These are phyloP conservation scores for Limnomonas spitsbergensis DNA, from an alignment of 139 green algal species.

Conservation along the genomic window DNA sequence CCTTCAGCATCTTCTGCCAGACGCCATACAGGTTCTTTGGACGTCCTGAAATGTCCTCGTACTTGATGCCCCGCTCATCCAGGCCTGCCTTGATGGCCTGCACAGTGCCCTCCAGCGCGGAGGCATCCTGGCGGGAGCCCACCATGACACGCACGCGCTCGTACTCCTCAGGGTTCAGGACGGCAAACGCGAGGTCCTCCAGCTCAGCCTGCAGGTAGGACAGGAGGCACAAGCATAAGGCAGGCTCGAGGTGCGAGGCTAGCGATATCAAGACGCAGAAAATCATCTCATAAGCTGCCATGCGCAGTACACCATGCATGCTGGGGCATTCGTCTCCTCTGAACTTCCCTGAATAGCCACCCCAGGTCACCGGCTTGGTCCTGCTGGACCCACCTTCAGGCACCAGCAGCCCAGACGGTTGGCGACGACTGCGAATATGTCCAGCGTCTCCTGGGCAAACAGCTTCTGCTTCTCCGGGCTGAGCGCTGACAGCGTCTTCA, in stretches of 20 bases:
- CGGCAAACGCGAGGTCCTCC: constrained; percentile 82
- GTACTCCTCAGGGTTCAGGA: not conserved
- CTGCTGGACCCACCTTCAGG: not conserved
- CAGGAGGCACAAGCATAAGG: not conserved
- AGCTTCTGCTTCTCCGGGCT: constrained; percentile 17
- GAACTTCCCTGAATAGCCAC: too few relatives aligned
- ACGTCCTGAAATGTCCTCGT: constrained; percentile 79
- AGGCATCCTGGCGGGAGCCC: constrained; percentile 29
- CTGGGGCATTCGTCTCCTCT: too few relatives aligned
- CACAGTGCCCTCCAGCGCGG: constrained; percentile 38
- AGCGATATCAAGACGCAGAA: too few relatives aligned
- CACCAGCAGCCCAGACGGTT: constrained; percentile 77
- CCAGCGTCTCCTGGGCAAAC: constrained; percentile 71
- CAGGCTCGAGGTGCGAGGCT: not conserved
- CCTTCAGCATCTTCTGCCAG: constrained; percentile 72
- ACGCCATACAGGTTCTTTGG: constrained; percentile 92
- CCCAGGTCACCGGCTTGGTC: too few relatives aligned
- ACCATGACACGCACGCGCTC: not conserved
- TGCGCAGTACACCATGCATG: too few relatives aligned
- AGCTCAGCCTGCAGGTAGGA: constrained; percentile 59
- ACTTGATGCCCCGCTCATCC: constrained; percentile 32
- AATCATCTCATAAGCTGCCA: too few relatives aligned
- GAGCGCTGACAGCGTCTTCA: constrained; percentile 51
- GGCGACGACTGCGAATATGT: constrained; percentile 81
- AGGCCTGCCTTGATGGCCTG: constrained; percentile 34